Percentiles rank a stretch among this genome's conserved stretches.
phyloP scores from a whole-genome alignment of 176 grass and related monocot species.

The Stipa capillata region DNA sequence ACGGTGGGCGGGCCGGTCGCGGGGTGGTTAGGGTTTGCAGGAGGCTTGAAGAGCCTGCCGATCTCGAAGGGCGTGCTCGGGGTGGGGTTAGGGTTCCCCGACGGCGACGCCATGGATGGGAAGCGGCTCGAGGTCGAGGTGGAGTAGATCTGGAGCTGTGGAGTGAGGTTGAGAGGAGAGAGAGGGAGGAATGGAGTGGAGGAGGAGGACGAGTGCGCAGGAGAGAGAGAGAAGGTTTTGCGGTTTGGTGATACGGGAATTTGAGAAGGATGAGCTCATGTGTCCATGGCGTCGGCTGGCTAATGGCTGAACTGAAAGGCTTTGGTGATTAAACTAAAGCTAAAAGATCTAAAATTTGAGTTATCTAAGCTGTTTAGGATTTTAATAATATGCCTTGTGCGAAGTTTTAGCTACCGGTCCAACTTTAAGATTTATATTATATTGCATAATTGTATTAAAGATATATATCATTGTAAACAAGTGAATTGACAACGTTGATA shows the following conservation, averaged over 20 bases:
- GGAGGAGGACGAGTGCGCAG: not conserved
- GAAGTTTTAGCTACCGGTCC: not conserved
- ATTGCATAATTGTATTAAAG: too few relatives aligned
- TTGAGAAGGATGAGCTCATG: too few relatives aligned
- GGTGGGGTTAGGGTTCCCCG: constrained; percentile 46
- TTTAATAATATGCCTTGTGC: not conserved
- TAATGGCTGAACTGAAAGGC: not conserved
- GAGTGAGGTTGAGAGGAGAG: not conserved
- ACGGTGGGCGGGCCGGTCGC: constrained; percentile 11
- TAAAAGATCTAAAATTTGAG: too few relatives aligned
- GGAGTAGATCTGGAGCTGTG: not conserved
- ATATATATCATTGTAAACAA: not conserved
- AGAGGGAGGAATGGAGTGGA: not conserved
- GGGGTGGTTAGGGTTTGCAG: constrained; percentile 37
- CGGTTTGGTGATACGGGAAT: not conserved
- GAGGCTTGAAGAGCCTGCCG: constrained; percentile 41
- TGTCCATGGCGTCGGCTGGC: too few relatives aligned
- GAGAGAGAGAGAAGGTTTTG: not conserved
- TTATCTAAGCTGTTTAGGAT: not conserved
- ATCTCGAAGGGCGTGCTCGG: constrained; percentile 32
- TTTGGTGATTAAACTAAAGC: not conserved
- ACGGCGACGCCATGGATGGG: constrained; percentile 77
- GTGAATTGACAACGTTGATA: not conserved
- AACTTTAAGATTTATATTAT: too few relatives aligned
- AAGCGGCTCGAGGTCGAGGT: not conserved